Conservation (phyloP, 352 stramenopile species). For the Phytophthora pistaciae region DNA sequence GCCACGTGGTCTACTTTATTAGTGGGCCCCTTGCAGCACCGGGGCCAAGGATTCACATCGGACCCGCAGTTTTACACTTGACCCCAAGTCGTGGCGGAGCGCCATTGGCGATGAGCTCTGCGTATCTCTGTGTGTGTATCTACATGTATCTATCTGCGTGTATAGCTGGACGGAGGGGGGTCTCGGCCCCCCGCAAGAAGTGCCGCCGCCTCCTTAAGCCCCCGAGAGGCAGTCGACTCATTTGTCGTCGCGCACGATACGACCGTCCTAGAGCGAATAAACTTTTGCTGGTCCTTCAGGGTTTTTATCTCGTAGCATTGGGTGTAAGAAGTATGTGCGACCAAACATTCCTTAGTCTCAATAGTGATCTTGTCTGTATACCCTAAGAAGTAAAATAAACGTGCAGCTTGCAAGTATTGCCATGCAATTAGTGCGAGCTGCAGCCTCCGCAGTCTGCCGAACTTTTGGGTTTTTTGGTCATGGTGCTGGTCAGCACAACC, state of each 20-base stretch:
- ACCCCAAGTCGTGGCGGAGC: slow-evolving; percentile 5
- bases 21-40: slow-evolving; percentile 9
- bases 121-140: slow-evolving; percentile 24
- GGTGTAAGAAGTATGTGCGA: slow-evolving; percentile 89
- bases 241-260: slow-evolving; percentile 69
- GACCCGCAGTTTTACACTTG: not conserved
- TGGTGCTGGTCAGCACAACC: slow-evolving; percentile 17
- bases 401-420: too few species aligned
- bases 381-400: not conserved
- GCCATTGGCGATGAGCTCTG: slow-evolving; percentile 6
- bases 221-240: slow-evolving; percentile 28
- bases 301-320: slow-evolving; percentile 92
- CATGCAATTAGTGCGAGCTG: slow-evolving; percentile 10
- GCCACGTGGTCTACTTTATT: slow-evolving; percentile 9
- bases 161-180: slow-evolving; percentile 35
- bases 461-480: slow-evolving; percentile 9
- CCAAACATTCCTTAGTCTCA: slow-evolving; percentile 51
- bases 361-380: not conserved
- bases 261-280: slow-evolving; percentile 65
- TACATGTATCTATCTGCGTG: slow-evolving; percentile 8
- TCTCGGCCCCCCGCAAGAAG: slow-evolving; percentile 41
- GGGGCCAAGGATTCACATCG: slow-evolving; percentile 27
- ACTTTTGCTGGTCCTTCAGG: slow-evolving; percentile 73
- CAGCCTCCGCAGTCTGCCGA: slow-evolving; percentile 30
- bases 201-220: slow-evolving; percentile 42